Conservation (phyloP, 148 eudicot species). For the Rhododendron mucronatum region DNA sequence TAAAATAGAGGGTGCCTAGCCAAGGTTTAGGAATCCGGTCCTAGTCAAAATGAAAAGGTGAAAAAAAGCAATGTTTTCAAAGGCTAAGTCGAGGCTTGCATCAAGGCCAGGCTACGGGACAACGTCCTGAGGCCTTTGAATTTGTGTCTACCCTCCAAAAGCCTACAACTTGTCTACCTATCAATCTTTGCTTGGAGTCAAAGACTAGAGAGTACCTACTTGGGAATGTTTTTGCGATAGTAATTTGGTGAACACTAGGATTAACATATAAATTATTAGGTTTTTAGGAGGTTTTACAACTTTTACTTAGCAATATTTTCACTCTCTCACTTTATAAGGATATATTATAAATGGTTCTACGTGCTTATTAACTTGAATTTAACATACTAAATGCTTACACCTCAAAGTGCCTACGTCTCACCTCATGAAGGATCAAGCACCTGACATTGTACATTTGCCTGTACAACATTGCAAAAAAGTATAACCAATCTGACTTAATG, state of each 20-base stretch:
- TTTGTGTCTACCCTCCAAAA: not conserved
- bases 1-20: not conserved
- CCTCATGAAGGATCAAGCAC: not conserved
- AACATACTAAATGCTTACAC: not conserved
- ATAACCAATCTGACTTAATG: not conserved
- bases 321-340: not conserved
- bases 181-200: not conserved
- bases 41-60: not conserved
- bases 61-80: not conserved
- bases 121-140: not conserved
- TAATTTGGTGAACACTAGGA: not conserved
- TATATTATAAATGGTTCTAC: not conserved
- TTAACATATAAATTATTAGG: not conserved
- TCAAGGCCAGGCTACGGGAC: not conserved
- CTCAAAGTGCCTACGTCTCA: not conserved
- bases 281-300: not conserved
- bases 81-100: not conserved
- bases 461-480: not conserved
- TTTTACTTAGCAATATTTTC: not conserved
- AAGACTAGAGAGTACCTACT: not conserved
- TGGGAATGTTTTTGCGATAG: not conserved
- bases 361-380: too few relatives aligned
- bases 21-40: not conserved
- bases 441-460: not conserved
- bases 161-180: not conserved